Base-by-base conservation (phyloP, 495 filamentous ascomycete species). In the Aspergillus sclerotioniger region DNA sequence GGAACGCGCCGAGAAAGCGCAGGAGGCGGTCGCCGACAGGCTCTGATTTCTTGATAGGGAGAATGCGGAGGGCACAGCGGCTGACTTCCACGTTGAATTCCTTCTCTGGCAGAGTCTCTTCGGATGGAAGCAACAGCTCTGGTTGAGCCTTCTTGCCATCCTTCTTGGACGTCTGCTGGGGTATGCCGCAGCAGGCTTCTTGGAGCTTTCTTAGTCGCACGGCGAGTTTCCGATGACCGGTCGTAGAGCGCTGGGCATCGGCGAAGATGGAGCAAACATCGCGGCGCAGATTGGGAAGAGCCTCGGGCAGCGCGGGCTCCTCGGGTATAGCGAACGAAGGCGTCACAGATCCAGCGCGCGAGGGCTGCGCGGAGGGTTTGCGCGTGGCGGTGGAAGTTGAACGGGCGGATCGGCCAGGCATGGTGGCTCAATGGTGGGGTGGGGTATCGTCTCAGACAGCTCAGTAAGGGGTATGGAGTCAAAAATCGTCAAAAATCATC, bases 31-130 rank as follows among this genome's bases (percentile, higher is more conserved):
- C 94, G 21, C 91, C 94, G 4, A 90, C 92, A 29, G 84, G 80
- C 74, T 99, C 94, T 35, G 87, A 88, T 79, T 96, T 97, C 79
- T 96, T 96, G 25, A 98, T 87, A 3, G 85, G 78, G 76, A 98
- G 80, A 54, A 92, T 79, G 41, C 92, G 82, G 55, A 93, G 74
- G 37, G 96, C 80, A 64, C 92, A 96, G 67, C 92, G 80, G 32
- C 81, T 80, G 32, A 97, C 84, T 72, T 97, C 95, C 46, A 80
- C 74, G 59, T 91, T 94, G 74, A 98, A 98, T 53, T 94, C 87
- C 41, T 85, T 80, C 68, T 96, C 93, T 8, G 87, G 84, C 60
- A 90, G 84, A 2, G 86, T 86, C 60, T 83, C 80, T 28, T 74
- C 77, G 5, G 63, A 62, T 0, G 75, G 71, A 44, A 78, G 62